Conservation (phyloP, 306 rosid species). For the Cicer bijugum region DNA sequence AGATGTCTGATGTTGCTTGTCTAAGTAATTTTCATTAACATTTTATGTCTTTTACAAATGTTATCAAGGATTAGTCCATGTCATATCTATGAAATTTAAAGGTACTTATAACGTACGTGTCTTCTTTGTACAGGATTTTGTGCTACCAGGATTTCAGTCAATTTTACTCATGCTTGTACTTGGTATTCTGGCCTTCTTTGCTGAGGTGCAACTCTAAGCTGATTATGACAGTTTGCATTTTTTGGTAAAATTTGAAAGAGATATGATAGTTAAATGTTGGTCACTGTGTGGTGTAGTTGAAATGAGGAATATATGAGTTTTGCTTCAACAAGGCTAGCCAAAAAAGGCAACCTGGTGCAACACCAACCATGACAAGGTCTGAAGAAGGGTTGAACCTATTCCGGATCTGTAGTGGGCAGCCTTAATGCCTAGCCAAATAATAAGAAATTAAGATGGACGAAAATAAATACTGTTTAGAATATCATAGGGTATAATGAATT, state of each 20-base stretch:
- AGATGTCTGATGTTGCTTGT: constrained; percentile 25
- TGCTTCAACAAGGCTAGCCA: neutral
- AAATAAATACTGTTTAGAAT: constrained; percentile 5
- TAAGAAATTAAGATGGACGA: neutral
- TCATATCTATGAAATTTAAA: neutral
- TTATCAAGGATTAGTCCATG: neutral
- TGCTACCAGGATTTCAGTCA: constrained; percentile 62
- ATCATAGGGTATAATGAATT: neutral
- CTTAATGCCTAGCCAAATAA: constrained; percentile 1
- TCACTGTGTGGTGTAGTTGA: constrained; percentile 7
- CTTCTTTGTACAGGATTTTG: constrained; percentile 62
- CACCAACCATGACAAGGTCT: neutral
- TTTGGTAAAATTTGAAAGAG: neutral
- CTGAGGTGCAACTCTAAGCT: constrained; percentile 64
- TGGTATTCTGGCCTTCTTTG: constrained; percentile 71
- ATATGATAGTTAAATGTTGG: neutral
- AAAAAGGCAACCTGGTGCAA: neutral
- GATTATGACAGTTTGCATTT: neutral
- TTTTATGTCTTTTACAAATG: constrained; percentile 13
- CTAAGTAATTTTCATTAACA: neutral
- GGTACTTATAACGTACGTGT: neutral
- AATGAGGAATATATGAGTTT: constrained; percentile 3
- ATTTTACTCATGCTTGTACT: constrained; percentile 60
- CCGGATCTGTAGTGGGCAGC: neutral
- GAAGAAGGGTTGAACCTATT: neutral